Evolutionary conservation across 805 yeast genomes (phyloP).

Genomic region (Jamesozyma jinghongensis): DNA sequence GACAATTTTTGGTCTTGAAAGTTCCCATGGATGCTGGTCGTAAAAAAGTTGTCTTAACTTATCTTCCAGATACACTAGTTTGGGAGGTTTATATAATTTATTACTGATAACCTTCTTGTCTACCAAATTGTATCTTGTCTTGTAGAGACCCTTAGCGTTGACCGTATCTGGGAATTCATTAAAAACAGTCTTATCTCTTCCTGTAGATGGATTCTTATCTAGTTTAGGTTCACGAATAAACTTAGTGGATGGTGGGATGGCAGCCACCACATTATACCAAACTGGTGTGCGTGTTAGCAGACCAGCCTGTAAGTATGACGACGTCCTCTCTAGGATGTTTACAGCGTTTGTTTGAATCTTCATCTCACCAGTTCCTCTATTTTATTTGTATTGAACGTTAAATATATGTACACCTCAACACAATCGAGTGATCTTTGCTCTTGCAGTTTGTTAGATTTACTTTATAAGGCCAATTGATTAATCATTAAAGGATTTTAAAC

Average conservation of each 20-base stretch:
- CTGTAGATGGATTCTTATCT: conserved; percentile 14
- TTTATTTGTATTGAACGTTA: too few species aligned
- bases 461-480: too few species aligned
- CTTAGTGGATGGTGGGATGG: conserved; percentile 68
- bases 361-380: too few species aligned
- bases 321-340: conserved; percentile 69
- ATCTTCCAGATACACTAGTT: conserved; percentile 46
- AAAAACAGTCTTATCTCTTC: conserved; percentile 7
- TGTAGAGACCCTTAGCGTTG: conserved; percentile 22
- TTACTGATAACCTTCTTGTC: conserved; percentile 16
- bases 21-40: conserved; percentile 96
- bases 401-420: too few species aligned
- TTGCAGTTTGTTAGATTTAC: too few species aligned
- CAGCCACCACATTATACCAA: conserved; percentile 81
- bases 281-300: conserved; percentile 65
- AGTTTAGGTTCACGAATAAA: conserved; percentile 31
- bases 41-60: conserved; percentile 73
- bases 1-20: conserved; percentile 78
- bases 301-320: conserved; percentile 64
- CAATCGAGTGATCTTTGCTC: too few species aligned
- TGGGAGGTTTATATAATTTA: conserved; percentile 22
- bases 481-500: too few species aligned
- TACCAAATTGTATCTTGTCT: conserved; percentile 25
- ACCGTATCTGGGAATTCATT: conserved; percentile 9
- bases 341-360: conserved; percentile 71